Conservation (phyloP, 345 rosid genomes). For the Erysimum cheiranthoides region DNA sequence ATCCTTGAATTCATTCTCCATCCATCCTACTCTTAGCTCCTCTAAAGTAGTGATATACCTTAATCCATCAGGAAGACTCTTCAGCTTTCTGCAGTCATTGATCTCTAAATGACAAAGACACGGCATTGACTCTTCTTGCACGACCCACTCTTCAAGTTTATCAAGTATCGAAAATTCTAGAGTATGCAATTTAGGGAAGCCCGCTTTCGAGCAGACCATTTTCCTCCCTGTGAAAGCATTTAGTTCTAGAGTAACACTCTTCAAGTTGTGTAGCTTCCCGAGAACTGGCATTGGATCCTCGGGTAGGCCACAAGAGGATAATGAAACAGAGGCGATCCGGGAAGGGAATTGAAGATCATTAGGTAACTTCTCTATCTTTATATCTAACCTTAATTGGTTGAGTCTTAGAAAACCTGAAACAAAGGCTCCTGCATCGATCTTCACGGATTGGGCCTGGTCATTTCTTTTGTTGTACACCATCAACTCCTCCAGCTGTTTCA, state of each 20-base stretch:
- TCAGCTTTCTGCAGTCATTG: constrained; percentile 36
- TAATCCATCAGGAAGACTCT: constrained; percentile 33
- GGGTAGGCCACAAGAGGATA: constrained; percentile 39
- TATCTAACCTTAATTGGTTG: constrained; percentile 42
- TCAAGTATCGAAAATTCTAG: constrained; percentile 4
- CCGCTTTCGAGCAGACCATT: constrained; percentile 39
- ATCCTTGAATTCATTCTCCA: constrained; percentile 35
- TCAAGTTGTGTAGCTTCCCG: constrained; percentile 50
- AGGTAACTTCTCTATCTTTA: constrained; percentile 41
- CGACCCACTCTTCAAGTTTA: constrained; percentile 37
- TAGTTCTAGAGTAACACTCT: constrained; percentile 42
- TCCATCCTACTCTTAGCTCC: constrained; percentile 28
- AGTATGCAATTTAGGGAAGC: constrained; percentile 30
- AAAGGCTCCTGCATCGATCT: constrained; percentile 32
- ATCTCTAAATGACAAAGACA: constrained; percentile 26
- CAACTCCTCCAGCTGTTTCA: constrained; percentile 33
- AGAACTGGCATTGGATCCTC: constrained; percentile 58
- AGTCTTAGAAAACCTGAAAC: constrained; percentile 26
- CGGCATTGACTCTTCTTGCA: constrained; percentile 32
- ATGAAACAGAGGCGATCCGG: constrained; percentile 46
- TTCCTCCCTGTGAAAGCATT: constrained; percentile 43
- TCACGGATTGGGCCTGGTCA: not conserved
- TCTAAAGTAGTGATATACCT: not conserved
- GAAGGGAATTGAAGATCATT: constrained; percentile 45
- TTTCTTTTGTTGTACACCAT: constrained; percentile 29